These are phyloP conservation scores for Xylaria scruposa DNA, from an alignment of 495 filamentous ascomycete species.

Conservation along the genomic window DNA sequence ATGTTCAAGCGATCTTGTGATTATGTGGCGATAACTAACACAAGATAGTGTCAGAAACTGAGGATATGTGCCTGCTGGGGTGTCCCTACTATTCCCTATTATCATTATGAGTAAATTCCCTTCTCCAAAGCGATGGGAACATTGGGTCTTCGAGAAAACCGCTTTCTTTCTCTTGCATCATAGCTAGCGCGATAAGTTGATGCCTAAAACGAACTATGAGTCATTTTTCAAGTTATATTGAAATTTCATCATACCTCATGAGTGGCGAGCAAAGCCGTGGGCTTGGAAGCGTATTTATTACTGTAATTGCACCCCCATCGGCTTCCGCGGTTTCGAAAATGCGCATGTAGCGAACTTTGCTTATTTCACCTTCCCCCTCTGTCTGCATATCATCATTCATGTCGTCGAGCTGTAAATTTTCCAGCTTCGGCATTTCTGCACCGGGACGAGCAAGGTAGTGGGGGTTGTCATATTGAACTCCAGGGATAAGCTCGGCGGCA, in stretches of 20 bases:
- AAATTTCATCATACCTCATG: neutral
- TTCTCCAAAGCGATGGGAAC: slow-evolving; percentile 1
- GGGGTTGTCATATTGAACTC: slow-evolving; percentile 33
- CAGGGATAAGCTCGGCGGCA: neutral
- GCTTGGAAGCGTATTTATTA: neutral
- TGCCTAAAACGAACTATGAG: neutral
- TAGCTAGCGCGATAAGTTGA: neutral
- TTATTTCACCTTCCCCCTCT: neutral
- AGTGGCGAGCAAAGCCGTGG: neutral
- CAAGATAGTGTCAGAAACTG: neutral
- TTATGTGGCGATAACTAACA: slow-evolving; percentile 5
- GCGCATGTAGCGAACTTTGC: neutral
- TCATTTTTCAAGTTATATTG: too few species aligned
- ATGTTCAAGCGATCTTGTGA: neutral
- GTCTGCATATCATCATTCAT: neutral
- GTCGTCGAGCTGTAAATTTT: neutral
- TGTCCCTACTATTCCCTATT: neutral
- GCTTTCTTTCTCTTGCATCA: slow-evolving; percentile 1
- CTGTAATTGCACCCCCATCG: neutral
- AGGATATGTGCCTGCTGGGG: too few species aligned
- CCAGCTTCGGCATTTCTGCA: slow-evolving; percentile 24
- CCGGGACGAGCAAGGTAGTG: slow-evolving; percentile 36
- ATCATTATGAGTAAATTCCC: neutral
- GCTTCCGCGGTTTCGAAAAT: slow-evolving; percentile 1
- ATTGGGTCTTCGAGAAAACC: neutral